Conservation (phyloP, 805 yeast species). For the Spathaspora sp. region DNA sequence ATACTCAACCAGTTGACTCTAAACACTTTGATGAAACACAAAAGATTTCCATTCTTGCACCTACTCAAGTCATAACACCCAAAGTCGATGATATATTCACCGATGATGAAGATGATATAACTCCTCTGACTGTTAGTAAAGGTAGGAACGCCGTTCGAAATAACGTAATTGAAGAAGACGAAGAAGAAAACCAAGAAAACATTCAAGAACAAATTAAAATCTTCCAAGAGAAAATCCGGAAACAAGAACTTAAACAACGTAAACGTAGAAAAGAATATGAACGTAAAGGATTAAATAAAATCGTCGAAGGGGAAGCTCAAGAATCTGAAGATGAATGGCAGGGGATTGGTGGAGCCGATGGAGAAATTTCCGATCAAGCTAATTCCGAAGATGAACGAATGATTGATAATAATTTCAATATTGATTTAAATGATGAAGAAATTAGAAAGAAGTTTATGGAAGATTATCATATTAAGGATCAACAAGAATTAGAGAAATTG, state of each 20-base stretch:
- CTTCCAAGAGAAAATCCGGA: constrained; percentile 36
- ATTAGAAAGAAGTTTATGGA: constrained; percentile 55
- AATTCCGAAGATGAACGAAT: constrained; percentile 75
- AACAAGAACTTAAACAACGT: constrained; percentile 29
- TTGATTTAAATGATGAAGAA: constrained; percentile 54
- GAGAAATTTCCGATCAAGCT: constrained; percentile 50
- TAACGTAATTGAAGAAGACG: constrained; percentile 15
- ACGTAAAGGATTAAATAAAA: constrained; percentile 51
- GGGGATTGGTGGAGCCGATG: constrained; percentile 75
- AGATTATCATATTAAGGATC: constrained; percentile 60
- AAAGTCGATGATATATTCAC: not conserved
- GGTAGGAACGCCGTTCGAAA: constrained; percentile 21
- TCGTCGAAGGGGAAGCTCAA: constrained; percentile 79
- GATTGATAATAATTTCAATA: constrained; percentile 66
- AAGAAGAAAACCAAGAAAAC: constrained; percentile 20
- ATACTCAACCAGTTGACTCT: not conserved
- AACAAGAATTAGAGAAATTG: constrained; percentile 60
- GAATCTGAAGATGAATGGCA: constrained; percentile 90
- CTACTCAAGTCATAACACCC: not conserved
- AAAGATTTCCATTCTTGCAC: not conserved
- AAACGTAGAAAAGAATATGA: constrained; percentile 50
- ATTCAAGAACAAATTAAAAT: constrained; percentile 27
- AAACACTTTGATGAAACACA: not conserved
- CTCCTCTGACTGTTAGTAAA: constrained; percentile 18
- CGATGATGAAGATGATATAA: constrained; percentile 20